phyloP scores from a whole-genome alignment of 257 asterid species.

The Rubia yunnanensis region DNA sequence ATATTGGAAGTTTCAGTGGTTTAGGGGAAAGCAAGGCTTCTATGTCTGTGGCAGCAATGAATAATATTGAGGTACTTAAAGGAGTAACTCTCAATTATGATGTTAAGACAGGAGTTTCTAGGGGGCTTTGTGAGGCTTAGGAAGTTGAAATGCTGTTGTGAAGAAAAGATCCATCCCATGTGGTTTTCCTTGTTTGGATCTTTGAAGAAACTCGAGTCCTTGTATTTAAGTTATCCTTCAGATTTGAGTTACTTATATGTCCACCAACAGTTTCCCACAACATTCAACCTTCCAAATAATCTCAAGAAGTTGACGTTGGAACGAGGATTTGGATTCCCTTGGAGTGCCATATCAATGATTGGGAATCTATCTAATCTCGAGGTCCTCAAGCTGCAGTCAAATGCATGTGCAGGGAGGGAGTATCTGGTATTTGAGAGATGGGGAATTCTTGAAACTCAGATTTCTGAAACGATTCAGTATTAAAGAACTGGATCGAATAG shows the following conservation, averaged over 20 bases:
- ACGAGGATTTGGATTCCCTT: background rate
- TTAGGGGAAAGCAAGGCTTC: background rate
- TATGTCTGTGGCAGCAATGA: background rate
- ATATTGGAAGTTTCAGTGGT: background rate
- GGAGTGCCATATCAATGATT: background rate
- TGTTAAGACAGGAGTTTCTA: background rate
- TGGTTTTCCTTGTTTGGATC: constrained; percentile 1
- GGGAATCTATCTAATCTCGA: constrained; percentile 1
- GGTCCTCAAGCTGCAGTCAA: background rate
- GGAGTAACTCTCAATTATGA: background rate
- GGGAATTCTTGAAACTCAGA: background rate
- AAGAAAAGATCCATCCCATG: background rate
- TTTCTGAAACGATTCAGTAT: background rate
- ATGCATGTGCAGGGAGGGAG: background rate
- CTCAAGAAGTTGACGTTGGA: background rate
- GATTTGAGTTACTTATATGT: background rate
- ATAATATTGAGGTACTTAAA: background rate
- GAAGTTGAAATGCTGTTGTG: background rate
- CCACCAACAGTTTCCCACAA: background rate
- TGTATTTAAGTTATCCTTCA: background rate
- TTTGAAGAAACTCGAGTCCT: background rate
- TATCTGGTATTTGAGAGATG: background rate
- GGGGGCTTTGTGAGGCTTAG: background rate
- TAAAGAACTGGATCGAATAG: background rate
- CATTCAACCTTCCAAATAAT: background rate